Evolutionary conservation across 345 rosid species (phyloP).

Genomic region (Salix arbutifolia): DNA sequence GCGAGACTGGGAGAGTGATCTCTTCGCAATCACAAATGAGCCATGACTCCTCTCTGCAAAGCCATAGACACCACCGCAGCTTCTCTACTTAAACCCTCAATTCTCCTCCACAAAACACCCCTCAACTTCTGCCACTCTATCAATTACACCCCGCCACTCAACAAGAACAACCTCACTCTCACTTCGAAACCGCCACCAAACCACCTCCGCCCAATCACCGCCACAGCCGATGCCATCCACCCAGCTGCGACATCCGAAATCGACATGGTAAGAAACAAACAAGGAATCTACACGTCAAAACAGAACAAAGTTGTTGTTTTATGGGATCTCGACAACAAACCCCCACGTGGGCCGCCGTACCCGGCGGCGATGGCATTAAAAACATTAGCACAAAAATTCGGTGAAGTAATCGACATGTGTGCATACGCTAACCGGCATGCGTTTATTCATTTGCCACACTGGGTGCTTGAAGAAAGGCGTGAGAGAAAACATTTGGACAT

Average conservation of each 20-base stretch:
- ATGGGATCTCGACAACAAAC: conserved; percentile 98
- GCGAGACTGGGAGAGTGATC: neutral
- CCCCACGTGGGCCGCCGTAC: conserved; percentile 80
- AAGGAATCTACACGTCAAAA: conserved; percentile 64
- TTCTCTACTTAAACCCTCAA: neutral
- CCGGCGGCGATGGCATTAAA: conserved; percentile 64
- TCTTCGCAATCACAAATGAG: neutral
- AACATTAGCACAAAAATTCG: conserved; percentile 55
- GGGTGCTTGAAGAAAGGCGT: conserved; percentile 68
- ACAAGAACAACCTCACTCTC: conserved; percentile 3
- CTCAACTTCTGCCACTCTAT: conserved; percentile 23
- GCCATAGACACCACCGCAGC: neutral
- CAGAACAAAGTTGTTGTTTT: conserved; percentile 68
- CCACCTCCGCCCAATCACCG: conserved; percentile 10
- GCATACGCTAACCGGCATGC: conserved; percentile 95
- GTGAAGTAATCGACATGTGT: conserved; percentile 65
- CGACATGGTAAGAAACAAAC: conserved; percentile 76
- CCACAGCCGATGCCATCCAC: conserved; percentile 22
- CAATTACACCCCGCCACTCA: neutral
- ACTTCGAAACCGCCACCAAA: neutral
- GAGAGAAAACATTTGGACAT: conserved; percentile 52
- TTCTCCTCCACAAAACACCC: conserved; percentile 18
- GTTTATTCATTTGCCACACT: conserved; percentile 70
- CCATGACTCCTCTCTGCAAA: neutral
- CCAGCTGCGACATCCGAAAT: conserved; percentile 46